Evolutionary conservation across 257 asterid species (phyloP), one percentile per base, ranked within the genome.

Genomic region (Capsicum baccatum): DNA sequence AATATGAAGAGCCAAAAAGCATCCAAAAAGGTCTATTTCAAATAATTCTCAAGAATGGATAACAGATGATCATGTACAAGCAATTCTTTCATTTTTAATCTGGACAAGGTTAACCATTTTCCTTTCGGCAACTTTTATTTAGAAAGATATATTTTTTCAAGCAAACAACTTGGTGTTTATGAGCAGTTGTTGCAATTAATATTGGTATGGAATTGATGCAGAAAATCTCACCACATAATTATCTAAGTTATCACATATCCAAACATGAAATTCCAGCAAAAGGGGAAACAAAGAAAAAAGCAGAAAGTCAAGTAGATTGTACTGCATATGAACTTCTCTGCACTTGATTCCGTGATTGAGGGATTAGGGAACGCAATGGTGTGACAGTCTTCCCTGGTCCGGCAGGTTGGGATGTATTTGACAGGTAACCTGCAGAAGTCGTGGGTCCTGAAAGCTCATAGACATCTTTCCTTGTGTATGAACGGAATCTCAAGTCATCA

Each of bases 291-390:
- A 44, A 48, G 71, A 5, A 63, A 84, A 39, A 81, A 16, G 59
- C 66, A 85, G 81, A 83, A 26, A 21, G 56, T 62, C 63, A 35
- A 78, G 87, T 79, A 87, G 83, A 84, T 88, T 35, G 70, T 87
- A 97, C 99, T 88, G 83, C 82, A 84, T 89, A 92, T 80, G 96
- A 81, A 84, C 86, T 92, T 90, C 70, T 94, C 85, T 89, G 98
- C 62, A 83, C 66, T 71, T 88, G 90, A 86, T 88, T 84, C 85
- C 88, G 91, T 12, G 95, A 76, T 48, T 86, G 86, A 79, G 89
- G 91, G 80, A 69, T 88, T 63, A 91, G 85, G 56, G 94, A 58
- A 86, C 60, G 85, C 35, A 78, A 78, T 66, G 95, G 92, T 79
- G 87, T 86, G 86, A 83, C 69, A 60, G 89, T 55, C 89, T 86